Evolutionary conservation across 2,329 filamentous ascomycete genomes (phyloP).

Genomic region (Fusarium aywerte): DNA sequence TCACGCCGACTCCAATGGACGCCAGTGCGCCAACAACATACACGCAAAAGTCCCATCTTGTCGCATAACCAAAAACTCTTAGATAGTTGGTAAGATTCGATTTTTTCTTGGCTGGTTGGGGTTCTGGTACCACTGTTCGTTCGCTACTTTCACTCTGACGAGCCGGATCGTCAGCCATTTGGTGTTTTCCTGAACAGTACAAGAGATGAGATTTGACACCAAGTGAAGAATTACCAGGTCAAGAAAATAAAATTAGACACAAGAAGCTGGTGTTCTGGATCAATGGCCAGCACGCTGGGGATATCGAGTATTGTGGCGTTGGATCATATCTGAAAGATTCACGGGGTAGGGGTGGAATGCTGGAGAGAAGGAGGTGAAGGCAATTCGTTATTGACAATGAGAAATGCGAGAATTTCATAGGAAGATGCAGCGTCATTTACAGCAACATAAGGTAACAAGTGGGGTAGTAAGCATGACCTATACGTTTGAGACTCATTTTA

Average conservation of each 20-base stretch:
- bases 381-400: neutral
- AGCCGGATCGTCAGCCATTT: conserved; percentile 7
- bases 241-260: neutral
- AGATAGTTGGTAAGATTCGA: conserved; percentile 34
- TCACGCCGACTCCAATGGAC: conserved; percentile 49
- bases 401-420: neutral
- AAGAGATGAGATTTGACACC: neutral
- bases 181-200: neutral
- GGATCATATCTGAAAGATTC: neutral
- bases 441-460: conserved; percentile 6
- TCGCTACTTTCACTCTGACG: conserved; percentile 4
- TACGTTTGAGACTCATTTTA: neutral
- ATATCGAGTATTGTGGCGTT: neutral
- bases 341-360: neutral
- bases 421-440: conserved; percentile 2
- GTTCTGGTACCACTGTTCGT: conserved; percentile 1
- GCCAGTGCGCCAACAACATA: conserved; percentile 45
- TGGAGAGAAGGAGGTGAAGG: neutral
- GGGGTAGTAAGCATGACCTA: neutral
- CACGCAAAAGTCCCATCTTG: conserved; percentile 45
- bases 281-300: neutral
- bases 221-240: neutral
- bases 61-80: conserved; percentile 47
- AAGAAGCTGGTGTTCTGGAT: conserved; percentile 4
- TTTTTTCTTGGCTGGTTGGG: conserved; percentile 10